Percentiles rank a stretch among this genome's conserved stretches.
Conservation (phyloP, 345 rosid genomes). For the Salix arbutifolia region DNA sequence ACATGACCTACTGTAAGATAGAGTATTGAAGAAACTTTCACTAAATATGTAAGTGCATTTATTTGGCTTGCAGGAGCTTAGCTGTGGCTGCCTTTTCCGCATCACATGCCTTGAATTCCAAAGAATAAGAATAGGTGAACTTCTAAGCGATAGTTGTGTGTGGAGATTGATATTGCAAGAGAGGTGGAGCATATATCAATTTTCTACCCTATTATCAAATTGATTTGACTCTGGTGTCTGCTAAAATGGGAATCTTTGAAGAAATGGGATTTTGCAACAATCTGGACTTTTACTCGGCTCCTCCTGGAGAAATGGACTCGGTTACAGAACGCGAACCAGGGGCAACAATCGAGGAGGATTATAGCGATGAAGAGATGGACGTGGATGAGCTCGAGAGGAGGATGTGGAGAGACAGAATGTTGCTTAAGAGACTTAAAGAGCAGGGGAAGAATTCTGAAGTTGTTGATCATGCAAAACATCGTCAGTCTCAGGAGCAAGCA, state of each 20-base stretch:
- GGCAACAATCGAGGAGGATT: constrained; percentile 49
- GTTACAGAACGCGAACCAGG: constrained; percentile 42
- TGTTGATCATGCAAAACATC: constrained; percentile 44
- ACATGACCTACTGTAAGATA: not conserved
- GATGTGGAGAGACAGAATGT: constrained; percentile 79
- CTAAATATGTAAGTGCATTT: not conserved
- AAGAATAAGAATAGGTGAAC: not conserved
- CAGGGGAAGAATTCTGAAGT: constrained; percentile 48
- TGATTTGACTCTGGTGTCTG: not conserved
- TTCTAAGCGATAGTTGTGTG: not conserved
- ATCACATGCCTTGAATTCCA: not conserved
- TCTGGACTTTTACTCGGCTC: constrained; percentile 42
- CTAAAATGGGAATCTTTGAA: constrained; percentile 42
- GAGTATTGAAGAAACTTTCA: not conserved
- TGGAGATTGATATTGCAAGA: not conserved
- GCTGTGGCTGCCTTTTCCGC: not conserved
- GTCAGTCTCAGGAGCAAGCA: constrained; percentile 75
- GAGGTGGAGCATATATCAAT: not conserved
- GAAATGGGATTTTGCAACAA: constrained; percentile 58
- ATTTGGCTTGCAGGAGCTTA: constrained; percentile 1
- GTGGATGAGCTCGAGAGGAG: constrained; percentile 72
- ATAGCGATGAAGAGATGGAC: constrained; percentile 61
- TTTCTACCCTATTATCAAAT: not conserved
- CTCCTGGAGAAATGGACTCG: constrained; percentile 34
- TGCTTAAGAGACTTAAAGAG: constrained; percentile 55